Evolutionary conservation across 495 filamentous ascomycete genomes (phyloP).

Genomic region (Cercophora sp.): DNA sequence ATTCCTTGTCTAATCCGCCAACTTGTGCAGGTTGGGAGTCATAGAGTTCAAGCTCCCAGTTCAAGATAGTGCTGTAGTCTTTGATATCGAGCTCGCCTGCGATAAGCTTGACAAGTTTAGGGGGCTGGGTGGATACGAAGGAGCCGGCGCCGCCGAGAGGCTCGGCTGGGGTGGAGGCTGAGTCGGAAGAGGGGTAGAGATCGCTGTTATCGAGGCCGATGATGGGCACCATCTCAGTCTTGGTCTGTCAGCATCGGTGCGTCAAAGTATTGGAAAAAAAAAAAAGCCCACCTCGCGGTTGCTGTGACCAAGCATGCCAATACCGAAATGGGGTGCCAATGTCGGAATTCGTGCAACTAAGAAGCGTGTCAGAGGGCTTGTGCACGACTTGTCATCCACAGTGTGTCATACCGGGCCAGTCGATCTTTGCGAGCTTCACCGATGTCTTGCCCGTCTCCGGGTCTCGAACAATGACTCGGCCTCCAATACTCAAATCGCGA

Average conservation of each 20-base stretch:
- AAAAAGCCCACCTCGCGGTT: conserved; percentile 66
- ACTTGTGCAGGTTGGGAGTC: conserved; percentile 82
- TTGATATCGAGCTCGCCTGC: conserved; percentile 65
- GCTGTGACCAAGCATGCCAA: conserved; percentile 67
- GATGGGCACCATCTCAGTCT: conserved; percentile 88
- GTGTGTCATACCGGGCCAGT: conserved; percentile 67
- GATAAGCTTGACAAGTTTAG: conserved; percentile 79
- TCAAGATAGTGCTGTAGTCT: conserved; percentile 69
- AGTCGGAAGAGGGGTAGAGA: conserved; percentile 26
- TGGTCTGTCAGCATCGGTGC: too few relatives aligned
- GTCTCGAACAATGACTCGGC: conserved; percentile 79
- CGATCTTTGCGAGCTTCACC: conserved; percentile 79
- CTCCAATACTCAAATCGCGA: conserved; percentile 84
- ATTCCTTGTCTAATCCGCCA: conserved; percentile 84
- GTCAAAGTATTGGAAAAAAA: too few relatives aligned
- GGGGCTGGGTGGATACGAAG: conserved; percentile 78
- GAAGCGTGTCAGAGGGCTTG: too few relatives aligned
- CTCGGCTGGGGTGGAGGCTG: conserved; percentile 28
- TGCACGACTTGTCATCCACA: too few relatives aligned
- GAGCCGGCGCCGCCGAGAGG: conserved; percentile 48
- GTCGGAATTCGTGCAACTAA: conserved; percentile 87
- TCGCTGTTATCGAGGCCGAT: conserved; percentile 81
- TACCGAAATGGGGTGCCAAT: conserved; percentile 89
- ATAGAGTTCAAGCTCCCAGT: conserved; percentile 97
- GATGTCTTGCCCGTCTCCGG: conserved; percentile 69